phyloP scores from a whole-genome alignment of 306 rosid genomes.

The Astragalus membranaceus region DNA sequence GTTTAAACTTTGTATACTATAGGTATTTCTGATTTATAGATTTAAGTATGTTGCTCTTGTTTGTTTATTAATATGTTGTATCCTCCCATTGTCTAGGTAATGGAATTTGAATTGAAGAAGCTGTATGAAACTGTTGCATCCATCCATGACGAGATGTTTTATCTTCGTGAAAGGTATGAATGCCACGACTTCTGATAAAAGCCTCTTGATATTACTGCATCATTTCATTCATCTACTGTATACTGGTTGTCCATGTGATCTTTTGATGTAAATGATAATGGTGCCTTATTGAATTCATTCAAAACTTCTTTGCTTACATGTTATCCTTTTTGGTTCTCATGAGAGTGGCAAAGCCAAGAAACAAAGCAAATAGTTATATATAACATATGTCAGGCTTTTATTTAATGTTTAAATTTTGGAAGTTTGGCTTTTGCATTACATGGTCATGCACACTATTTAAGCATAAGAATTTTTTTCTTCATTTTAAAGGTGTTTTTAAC shows the following conservation, averaged over 20 bases:
- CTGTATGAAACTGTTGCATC: slow-evolving; percentile 56
- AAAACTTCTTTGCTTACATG: background rate
- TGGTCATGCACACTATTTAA: background rate
- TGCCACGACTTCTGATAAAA: background rate
- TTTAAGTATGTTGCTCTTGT: background rate
- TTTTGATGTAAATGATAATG: background rate
- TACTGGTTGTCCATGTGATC: background rate
- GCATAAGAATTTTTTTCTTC: slow-evolving; percentile 2
- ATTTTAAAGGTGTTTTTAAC: slow-evolving; percentile 2
- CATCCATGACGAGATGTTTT: slow-evolving; percentile 94
- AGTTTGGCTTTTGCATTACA: background rate
- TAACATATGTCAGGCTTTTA: background rate
- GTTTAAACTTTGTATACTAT: background rate
- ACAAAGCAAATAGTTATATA: background rate
- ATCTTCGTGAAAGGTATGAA: slow-evolving; percentile 86
- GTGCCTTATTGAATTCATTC: background rate
- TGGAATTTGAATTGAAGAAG: slow-evolving; percentile 84
- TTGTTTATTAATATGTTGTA: slow-evolving; percentile 5
- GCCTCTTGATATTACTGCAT: background rate
- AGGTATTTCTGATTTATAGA: background rate
- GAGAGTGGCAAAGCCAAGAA: background rate
- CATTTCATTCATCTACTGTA: slow-evolving; percentile 13
- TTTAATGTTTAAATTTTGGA: background rate
- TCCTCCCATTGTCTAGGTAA: slow-evolving; percentile 41
- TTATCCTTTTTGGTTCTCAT: background rate